These are phyloP conservation scores for Claviceps citrina DNA, from an alignment of 2,329 filamentous ascomycete species.

Conservation along the genomic window DNA sequence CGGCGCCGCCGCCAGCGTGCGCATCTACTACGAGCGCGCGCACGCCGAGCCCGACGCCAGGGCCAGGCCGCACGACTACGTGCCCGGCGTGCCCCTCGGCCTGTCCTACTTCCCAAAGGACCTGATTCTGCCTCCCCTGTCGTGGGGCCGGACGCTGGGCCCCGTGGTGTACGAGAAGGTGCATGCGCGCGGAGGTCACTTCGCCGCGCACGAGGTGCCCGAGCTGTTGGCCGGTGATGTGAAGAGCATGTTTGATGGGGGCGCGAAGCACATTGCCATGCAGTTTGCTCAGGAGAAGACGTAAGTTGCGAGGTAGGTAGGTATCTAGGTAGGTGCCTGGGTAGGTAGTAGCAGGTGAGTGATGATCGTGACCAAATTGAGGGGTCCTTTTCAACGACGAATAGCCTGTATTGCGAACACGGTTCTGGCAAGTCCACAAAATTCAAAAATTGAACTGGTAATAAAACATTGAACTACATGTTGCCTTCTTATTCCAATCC, in stretches of 20 bases:
- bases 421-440: too few relatives aligned
- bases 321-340: too few relatives aligned
- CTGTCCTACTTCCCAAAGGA: constrained; percentile 44
- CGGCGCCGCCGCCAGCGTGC: constrained; percentile 48
- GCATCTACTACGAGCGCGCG: constrained; percentile 57
- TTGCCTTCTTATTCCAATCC: too few relatives aligned
- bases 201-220: constrained; percentile 44
- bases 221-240: constrained; percentile 37
- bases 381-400: too few relatives aligned
- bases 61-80: constrained; percentile 12
- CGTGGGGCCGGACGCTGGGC: constrained; percentile 44
- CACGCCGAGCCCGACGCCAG: constrained; percentile 21
- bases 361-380: too few relatives aligned
- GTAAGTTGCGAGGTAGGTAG: too few relatives aligned
- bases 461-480: too few relatives aligned
- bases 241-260: constrained; percentile 36
- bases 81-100: constrained; percentile 26
- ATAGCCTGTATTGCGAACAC: too few relatives aligned
- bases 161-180: constrained; percentile 40
- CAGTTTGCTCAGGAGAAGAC: not conserved
- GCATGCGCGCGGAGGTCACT: constrained; percentile 41
- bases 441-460: too few relatives aligned
- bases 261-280: constrained; percentile 1
- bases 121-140: constrained; percentile 34
- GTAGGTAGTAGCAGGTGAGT: too few relatives aligned